phyloP scores from a whole-genome alignment of 2,329 filamentous ascomycete species.

The Microdochium trichocladiopsis region DNA sequence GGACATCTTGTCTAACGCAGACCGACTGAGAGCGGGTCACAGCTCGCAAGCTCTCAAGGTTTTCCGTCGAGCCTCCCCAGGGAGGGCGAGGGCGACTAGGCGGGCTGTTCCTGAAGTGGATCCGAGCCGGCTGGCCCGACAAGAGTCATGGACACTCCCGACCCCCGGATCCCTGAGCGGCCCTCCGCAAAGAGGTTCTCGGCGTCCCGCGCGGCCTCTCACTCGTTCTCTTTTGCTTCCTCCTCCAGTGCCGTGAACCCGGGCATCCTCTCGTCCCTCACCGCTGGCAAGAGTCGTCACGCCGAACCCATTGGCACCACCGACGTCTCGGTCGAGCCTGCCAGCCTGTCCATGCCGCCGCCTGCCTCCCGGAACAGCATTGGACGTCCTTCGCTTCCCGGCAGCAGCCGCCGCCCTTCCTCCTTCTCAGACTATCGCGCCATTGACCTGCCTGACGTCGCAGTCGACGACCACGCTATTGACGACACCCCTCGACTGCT shows the following conservation, averaged over 20 bases:
- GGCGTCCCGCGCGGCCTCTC: constrained; percentile 12
- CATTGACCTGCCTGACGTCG: constrained; percentile 17
- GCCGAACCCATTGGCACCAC: constrained; percentile 50
- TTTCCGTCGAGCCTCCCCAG: not conserved
- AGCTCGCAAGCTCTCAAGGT: not conserved
- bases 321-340: constrained; percentile 48
- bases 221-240: constrained; percentile 36
- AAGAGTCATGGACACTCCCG: constrained; percentile 4
- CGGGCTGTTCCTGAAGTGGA: not conserved
- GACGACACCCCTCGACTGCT: constrained; percentile 22
- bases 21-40: not conserved
- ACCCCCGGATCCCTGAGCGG: not conserved
- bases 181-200: constrained; percentile 11
- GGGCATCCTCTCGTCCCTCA: constrained; percentile 20
- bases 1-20: not conserved
- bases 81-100: too few relatives aligned
- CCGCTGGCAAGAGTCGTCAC: constrained; percentile 47
- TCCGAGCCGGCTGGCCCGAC: not conserved
- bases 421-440: not conserved
- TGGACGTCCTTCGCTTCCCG: constrained; percentile 31
- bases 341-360: constrained; percentile 59
- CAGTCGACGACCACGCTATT: constrained; percentile 31
- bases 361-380: constrained; percentile 35
- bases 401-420: constrained; percentile 36
- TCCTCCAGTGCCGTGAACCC: constrained; percentile 26